Evolutionary conservation across 1,284 basidiomycete species (phyloP), one percentile per base, ranked within the genome.

Genomic region (Sporisorium iseilematis-ciliati): DNA sequence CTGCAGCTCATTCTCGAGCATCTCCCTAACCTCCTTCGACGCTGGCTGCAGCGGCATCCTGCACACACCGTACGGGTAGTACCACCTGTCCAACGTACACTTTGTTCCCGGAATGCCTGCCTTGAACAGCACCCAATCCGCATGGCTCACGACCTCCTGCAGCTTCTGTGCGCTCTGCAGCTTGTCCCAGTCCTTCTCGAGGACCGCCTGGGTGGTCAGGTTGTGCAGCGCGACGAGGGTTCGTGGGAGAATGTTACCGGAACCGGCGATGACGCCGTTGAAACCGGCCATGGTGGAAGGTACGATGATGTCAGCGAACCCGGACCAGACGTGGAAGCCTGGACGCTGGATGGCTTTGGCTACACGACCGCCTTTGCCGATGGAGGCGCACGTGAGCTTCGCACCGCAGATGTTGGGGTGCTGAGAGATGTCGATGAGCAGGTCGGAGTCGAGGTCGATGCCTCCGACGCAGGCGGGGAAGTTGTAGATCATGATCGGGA

Each of bases 401-500:
- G 94, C 91, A 33, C 94, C 94, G 81, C 89, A 91, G 79, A 94
- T 93, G 87, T 95, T 94, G 12, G 92, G 92, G 83, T 95, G 93
- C 25, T 85, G 85, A 2, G 93, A 93, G 56, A 96, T 89, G 77
- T 93, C 91, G 20, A 89, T 89, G 80, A 96, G 91, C 46, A 93
- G 86, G 84, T 95, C 92, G 12, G 92, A 93, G 84, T 93, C 91
- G 60, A 96, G 90, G 84, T 97, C 93, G 75, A 93, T 89, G 11
- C 94, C 93, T 0, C 92, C 62, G 3, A 66, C 87, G 86, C 84
- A 86, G 79, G 79, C 87, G 49, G 94, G 92, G 87, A 94, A 95
- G 84, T 95, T 96, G 88, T 96, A 96, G 65, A 95, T 89, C 83
- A 96, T 91, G 64, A 95, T 90, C 5, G 94, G 94, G 66, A 96